Evolutionary conservation across 169 alveolate genomes (phyloP), one percentile per base, ranked within the genome.

Genomic region (Plasmodium gallinaceum): DNA sequence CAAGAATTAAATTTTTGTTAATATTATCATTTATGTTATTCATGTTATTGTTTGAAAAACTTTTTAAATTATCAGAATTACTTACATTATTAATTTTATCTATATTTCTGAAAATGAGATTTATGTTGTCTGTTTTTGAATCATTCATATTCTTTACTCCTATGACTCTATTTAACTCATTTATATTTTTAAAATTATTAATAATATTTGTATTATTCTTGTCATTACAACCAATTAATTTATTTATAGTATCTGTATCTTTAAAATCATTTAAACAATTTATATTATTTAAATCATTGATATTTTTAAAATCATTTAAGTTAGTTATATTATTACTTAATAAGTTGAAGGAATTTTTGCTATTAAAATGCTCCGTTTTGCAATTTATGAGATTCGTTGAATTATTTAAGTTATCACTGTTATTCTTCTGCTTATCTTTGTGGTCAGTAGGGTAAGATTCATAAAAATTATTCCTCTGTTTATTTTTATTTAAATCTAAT

Each of bases 311-410:
- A 65, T 32, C 54, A 26, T 37, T 39, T 10, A n/a, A 32, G 37
- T 32, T 65, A 64, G 6, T 39, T 32, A 3, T 16, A 64, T 39
- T 14, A 9, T 64, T 26, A 39, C 32, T 18, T 57, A 57, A 1
- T 18, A 2, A 7, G 6, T 14, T 65, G 9, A n/a, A 14, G 32
- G 1, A 26, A 65, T 65, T 65, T 32, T 24, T 64, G 6, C 24
- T 37, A 64, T 32, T 18, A 65, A 24, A 32, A 2, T 14, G 52
- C 5, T 10, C 10, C 5, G 24, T 0, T 65, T 37, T 39, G 37
- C 52, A 12, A 60, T 45, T 18, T 18, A 66, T 60, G 65, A 26
- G 52, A 74, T n/a, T 45, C n/a, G 24, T 26, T n/a, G 52, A 26
- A 58, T 51, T 65, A 20, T 62, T 52, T 6, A 43, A 45, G 12